phyloP scores from a whole-genome alignment of 768 basidiomycete species.

The Agrocybe pediades region DNA sequence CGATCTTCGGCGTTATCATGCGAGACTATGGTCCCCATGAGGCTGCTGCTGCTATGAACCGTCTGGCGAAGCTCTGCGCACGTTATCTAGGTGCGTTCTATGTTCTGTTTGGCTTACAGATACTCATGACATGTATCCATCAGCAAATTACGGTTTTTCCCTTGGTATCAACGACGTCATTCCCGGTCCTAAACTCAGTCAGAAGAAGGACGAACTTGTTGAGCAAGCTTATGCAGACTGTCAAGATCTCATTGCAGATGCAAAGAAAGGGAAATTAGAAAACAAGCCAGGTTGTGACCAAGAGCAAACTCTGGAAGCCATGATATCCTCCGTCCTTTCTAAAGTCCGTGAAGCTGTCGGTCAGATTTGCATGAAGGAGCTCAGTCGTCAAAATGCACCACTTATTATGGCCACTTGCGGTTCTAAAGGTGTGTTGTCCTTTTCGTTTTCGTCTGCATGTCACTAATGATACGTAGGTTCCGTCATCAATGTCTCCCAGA shows the following conservation, averaged over 20 bases:
- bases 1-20: constrained; percentile 96
- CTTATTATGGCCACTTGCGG: constrained; percentile 99
- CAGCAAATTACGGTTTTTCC: constrained; percentile 96
- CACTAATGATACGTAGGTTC: constrained; percentile 57
- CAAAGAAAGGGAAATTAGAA: constrained; percentile 89
- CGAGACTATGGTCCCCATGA: constrained; percentile 95
- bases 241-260: constrained; percentile 81
- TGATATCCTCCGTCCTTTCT: constrained; percentile 90
- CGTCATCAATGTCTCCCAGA: constrained; percentile 98
- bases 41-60: constrained; percentile 94
- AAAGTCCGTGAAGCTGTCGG: constrained; percentile 96
- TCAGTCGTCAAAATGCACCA: constrained; percentile 96
- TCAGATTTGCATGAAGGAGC: constrained; percentile 96
- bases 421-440: constrained; percentile 78
- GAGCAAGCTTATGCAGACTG: constrained; percentile 89
- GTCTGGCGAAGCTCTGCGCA: constrained; percentile 93
- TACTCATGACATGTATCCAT: background rate
- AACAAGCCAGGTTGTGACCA: constrained; percentile 98
- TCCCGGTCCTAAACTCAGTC: constrained; percentile 82
- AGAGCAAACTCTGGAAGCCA: constrained; percentile 95
- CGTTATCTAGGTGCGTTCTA: constrained; percentile 77
- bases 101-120: background rate
- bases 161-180: constrained; percentile 99
- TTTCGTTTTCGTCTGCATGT: background rate
- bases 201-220: constrained; percentile 83